Conservation (phyloP, 2,329 filamentous ascomycete species). For the Alternaria ventricosa region DNA sequence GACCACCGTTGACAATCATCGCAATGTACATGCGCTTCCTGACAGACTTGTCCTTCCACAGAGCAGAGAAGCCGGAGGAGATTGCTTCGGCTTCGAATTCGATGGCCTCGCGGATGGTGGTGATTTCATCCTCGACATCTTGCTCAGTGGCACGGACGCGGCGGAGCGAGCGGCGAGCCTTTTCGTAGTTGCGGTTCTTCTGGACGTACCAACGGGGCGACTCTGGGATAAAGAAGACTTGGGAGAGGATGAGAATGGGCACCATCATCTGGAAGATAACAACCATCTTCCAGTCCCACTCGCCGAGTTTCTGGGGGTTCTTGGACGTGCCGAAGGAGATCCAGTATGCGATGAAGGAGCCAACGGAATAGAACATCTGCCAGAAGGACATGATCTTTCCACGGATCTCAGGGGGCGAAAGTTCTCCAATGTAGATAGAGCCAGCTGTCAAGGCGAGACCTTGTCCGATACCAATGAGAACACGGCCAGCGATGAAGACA, state of each 20-base stretch:
- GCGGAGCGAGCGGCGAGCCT: constrained; percentile 64
- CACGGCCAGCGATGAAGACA: constrained; percentile 72
- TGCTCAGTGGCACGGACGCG: constrained; percentile 68
- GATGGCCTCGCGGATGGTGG: constrained; percentile 70
- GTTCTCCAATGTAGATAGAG: constrained; percentile 74
- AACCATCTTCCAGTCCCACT: constrained; percentile 78
- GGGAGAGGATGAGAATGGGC: constrained; percentile 65
- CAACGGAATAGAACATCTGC: constrained; percentile 71
- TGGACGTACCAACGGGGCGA: constrained; percentile 73
- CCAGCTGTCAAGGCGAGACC: constrained; percentile 72
- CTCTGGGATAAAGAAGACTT: constrained; percentile 69
- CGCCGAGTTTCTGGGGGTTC: constrained; percentile 62
- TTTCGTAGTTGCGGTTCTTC: constrained; percentile 64
- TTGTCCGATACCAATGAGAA: constrained; percentile 73
- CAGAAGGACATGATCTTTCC: constrained; percentile 73
- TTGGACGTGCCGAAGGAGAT: constrained; percentile 69
- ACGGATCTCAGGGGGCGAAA: constrained; percentile 68
- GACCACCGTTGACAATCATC: constrained; percentile 71
- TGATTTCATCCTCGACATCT: constrained; percentile 71
- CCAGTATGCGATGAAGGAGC: constrained; percentile 68
- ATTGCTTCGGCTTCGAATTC: constrained; percentile 76
- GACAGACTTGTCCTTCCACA: constrained; percentile 73
- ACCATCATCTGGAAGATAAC: constrained; percentile 76
- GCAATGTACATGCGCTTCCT: constrained; percentile 71
- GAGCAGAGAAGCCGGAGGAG: constrained; percentile 66